Evolutionary conservation across 2,329 filamentous ascomycete genomes (phyloP).

Genomic region (Mycosphaerella sp.): DNA sequence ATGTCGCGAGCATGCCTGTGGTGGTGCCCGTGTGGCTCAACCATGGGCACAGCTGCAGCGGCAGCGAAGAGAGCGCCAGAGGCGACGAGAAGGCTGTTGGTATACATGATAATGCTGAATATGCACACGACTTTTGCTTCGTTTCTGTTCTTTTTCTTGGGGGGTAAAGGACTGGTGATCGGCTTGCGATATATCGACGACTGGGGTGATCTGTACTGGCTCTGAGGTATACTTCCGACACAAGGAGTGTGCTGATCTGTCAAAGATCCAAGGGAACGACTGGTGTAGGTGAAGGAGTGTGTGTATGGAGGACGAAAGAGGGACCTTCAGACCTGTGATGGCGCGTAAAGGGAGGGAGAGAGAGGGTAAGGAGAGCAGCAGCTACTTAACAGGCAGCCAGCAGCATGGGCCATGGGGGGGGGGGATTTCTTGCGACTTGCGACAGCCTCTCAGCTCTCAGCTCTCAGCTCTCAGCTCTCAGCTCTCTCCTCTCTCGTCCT

Average conservation of each 20-base stretch:
- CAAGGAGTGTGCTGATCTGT: slow-evolving; percentile 23
- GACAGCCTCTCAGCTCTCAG: no score
- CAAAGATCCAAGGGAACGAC: slow-evolving; percentile 25
- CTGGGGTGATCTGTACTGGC: slow-evolving; percentile 1
- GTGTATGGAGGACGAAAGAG: slow-evolving; percentile 16
- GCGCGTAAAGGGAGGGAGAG: slow-evolving; percentile 14
- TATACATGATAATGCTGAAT: slow-evolving; percentile 24
- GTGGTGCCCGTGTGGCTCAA: slow-evolving; percentile 14
- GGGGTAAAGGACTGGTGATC: slow-evolving; percentile 15
- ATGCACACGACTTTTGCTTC: background rate
- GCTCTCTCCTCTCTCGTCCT: no score
- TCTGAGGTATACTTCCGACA: slow-evolving; percentile 11
- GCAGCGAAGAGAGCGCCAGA: slow-evolving; percentile 28
- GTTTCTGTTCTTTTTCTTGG: slow-evolving; percentile 10
- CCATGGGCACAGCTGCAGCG: slow-evolving; percentile 30
- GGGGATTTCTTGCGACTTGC: no score
- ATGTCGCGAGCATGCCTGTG: slow-evolving; percentile 37
- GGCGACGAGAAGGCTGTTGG: slow-evolving; percentile 29
- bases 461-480: no score
- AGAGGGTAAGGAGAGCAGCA: slow-evolving; percentile 10
- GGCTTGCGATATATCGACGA: slow-evolving; percentile 16
- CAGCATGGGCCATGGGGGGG: no score
- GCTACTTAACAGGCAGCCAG: slow-evolving; percentile 14
- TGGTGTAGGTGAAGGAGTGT: slow-evolving; percentile 20
- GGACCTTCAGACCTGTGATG: slow-evolving; percentile 25